These are phyloP conservation scores for Malbranchea zuffiana DNA, from an alignment of 2,329 filamentous ascomycete genomes.

Conservation along the genomic window DNA sequence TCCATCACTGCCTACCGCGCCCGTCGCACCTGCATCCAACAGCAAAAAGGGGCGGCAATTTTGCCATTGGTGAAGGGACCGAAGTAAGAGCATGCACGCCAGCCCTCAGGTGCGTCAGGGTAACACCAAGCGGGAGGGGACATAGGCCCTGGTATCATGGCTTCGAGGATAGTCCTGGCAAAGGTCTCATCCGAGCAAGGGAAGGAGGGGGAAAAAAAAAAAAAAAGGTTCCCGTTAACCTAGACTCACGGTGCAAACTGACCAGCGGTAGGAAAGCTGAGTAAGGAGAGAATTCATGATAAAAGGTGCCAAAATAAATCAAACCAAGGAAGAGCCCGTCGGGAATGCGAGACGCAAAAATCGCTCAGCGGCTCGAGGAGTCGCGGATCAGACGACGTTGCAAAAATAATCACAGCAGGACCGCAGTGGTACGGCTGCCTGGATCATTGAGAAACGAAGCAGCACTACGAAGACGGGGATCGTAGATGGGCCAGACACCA, in stretches of 20 bases:
- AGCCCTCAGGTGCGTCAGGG: background rate
- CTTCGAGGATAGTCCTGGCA: background rate
- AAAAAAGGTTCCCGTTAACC: background rate
- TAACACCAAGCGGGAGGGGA: background rate
- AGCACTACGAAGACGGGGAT: too few species aligned
- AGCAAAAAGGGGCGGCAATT: constrained; percentile 2
- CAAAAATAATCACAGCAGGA: constrained; percentile 1
- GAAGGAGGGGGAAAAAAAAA: background rate
- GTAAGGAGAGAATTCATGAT: background rate
- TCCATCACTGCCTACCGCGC: background rate
- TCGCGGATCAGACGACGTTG: background rate
- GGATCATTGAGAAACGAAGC: background rate
- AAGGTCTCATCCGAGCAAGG: background rate
- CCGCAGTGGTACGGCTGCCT: background rate
- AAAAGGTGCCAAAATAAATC: background rate
- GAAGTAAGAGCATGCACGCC: background rate
- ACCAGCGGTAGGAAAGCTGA: background rate
- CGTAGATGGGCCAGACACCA: background rate
- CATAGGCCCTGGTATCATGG: background rate
- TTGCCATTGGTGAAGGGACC: constrained; percentile 2
- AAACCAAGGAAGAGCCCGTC: background rate
- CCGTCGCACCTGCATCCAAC: background rate
- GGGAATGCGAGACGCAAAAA: background rate
- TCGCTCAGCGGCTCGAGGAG: background rate
- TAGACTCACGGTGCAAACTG: background rate